Evolutionary conservation across 1,139 yeast species (phyloP).

Genomic region (Lodderomyces orthopsilosis): DNA sequence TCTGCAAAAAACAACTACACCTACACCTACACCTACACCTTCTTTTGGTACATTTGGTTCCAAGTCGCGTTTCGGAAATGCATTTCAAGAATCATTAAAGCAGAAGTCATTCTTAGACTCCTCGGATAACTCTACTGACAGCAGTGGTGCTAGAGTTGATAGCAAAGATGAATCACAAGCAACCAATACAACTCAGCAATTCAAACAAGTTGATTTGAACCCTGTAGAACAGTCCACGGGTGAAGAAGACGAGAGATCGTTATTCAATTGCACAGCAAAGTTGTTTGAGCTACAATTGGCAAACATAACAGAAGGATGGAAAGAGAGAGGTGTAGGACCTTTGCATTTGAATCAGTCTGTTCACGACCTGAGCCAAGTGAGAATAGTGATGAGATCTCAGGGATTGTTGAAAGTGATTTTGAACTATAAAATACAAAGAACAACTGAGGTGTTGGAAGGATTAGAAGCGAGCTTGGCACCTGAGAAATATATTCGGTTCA

Average conservation of each 20-base stretch:
- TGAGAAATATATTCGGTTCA: conserved; percentile 76
- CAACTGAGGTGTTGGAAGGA: conserved; percentile 66
- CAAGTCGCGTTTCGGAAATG: conserved; percentile 57
- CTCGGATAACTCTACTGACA: neutral
- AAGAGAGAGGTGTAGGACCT: conserved; percentile 89
- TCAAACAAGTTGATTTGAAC: conserved; percentile 49
- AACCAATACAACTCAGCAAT: conserved; percentile 28
- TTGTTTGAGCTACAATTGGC: conserved; percentile 72
- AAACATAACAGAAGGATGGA: conserved; percentile 78
- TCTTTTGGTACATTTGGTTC: conserved; percentile 47
- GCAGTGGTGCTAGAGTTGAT: neutral
- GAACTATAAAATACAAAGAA: conserved; percentile 62
- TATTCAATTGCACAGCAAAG: conserved; percentile 72
- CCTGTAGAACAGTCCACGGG: conserved; percentile 70
- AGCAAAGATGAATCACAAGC: conserved; percentile 10
- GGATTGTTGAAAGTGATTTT: conserved; percentile 81
- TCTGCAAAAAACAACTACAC: conserved; percentile 1
- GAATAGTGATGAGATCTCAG: conserved; percentile 89
- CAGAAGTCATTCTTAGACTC: conserved; percentile 57
- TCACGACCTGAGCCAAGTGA: conserved; percentile 27
- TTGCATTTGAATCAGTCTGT: conserved; percentile 70
- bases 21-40: conserved; percentile 4
- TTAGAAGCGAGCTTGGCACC: conserved; percentile 78
- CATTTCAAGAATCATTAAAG: conserved; percentile 47
- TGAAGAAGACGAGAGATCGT: conserved; percentile 78